phyloP scores from a whole-genome alignment of 2,329 filamentous ascomycete genomes.

The Fusarium agapanthi region DNA sequence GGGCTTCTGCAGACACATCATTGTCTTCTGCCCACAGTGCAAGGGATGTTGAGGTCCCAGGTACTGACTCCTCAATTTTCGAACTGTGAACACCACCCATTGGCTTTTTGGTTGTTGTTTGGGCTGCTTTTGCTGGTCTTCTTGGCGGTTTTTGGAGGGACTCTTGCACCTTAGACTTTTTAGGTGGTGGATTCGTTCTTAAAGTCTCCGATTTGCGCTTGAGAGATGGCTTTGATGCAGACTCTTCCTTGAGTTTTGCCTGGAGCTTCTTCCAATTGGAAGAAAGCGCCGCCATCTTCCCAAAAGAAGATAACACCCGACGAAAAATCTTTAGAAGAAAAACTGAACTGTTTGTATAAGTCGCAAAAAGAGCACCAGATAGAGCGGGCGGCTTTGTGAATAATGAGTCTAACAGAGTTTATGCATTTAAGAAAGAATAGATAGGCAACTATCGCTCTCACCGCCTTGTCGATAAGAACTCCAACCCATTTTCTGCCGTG shows the following conservation, averaged over 20 bases:
- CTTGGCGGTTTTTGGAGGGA: conserved; percentile 3
- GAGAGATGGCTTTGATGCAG: conserved; percentile 48
- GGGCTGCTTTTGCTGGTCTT: conserved; percentile 1
- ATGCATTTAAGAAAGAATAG: conserved; percentile 34
- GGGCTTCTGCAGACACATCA: conserved; percentile 66
- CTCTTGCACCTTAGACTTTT: conserved; percentile 45
- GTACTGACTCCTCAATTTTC: conserved; percentile 49
- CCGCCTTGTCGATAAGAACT: conserved; percentile 41
- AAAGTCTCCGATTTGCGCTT: conserved; percentile 54
- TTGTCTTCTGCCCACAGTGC: conserved; percentile 69
- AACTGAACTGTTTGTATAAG: background rate
- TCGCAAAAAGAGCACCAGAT: background rate
- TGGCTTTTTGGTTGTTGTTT: conserved; percentile 18
- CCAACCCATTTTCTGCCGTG: conserved; percentile 39
- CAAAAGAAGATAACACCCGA: background rate
- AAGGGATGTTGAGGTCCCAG: conserved; percentile 61
- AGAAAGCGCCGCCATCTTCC: conserved; percentile 59
- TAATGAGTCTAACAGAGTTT: conserved; percentile 28
- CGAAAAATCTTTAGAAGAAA: background rate
- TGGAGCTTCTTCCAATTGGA: conserved; percentile 85
- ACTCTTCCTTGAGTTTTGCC: conserved; percentile 63
- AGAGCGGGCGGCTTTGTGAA: conserved; percentile 4
- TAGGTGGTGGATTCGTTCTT: conserved; percentile 30
- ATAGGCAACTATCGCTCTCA: conserved; percentile 34
- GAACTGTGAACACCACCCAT: conserved; percentile 70